These are phyloP conservation scores for Phytophthora ohioensis DNA, from an alignment of 352 stramenopile species.

Conservation along the genomic window DNA sequence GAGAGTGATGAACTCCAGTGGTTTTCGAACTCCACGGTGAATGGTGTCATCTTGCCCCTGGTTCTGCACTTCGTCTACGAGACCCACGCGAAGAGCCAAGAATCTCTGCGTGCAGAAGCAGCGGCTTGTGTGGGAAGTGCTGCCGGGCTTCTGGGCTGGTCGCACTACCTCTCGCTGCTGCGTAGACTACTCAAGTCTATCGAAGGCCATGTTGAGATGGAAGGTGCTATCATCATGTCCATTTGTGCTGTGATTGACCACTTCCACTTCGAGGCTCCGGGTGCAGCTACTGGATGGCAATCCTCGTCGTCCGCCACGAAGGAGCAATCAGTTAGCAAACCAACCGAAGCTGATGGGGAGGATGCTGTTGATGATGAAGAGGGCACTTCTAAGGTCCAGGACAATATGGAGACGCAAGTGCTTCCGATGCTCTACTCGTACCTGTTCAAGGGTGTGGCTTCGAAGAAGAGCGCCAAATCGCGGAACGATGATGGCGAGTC, in stretches of 20 bases:
- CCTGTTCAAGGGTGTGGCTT: conserved; percentile 88
- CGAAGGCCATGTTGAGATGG: conserved; percentile 92
- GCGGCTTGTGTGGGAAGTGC: conserved; percentile 93
- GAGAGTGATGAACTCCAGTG: conserved; percentile 39
- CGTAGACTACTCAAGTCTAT: conserved; percentile 94
- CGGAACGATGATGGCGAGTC: conserved; percentile 62
- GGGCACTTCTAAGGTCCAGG: conserved; percentile 70
- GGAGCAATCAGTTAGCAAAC: conserved; percentile 5
- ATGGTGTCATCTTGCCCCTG: conserved; percentile 95
- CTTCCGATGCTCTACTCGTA: conserved; percentile 89
- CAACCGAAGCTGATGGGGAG: conserved; percentile 17
- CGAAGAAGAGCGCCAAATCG: conserved; percentile 65
- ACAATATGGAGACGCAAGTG: conserved; percentile 82
- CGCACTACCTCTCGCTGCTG: conserved; percentile 95
- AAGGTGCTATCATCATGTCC: conserved; percentile 89
- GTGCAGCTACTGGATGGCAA: conserved; percentile 51
- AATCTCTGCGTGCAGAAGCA: conserved; percentile 94
- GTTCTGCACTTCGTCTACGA: conserved; percentile 97
- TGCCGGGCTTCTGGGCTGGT: conserved; percentile 94
- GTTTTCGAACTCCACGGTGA: conserved; percentile 91
- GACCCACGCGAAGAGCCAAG: conserved; percentile 92
- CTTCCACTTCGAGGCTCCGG: conserved; percentile 94
- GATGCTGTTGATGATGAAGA: conserved; percentile 34
- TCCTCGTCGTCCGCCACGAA: conserved; percentile 10
- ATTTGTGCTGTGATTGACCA: conserved; percentile 96